Evolutionary conservation across 2,329 filamentous ascomycete species (phyloP).

Genomic region (Chaetothyriales sp.): DNA sequence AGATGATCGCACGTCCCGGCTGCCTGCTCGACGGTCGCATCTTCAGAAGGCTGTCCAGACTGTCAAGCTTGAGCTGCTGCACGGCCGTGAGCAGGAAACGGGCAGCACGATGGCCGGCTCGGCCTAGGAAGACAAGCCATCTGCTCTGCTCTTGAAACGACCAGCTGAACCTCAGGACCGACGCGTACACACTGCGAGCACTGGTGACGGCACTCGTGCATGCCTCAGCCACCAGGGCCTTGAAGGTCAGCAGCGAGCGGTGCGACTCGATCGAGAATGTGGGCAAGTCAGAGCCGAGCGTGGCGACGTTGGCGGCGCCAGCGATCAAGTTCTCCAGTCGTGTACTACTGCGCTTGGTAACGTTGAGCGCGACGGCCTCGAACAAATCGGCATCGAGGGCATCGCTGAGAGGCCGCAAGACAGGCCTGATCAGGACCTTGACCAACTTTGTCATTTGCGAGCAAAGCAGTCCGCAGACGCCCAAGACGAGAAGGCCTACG

Average conservation of each 20-base stretch:
- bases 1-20: not conserved
- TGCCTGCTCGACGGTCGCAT: not conserved
- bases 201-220: not conserved
- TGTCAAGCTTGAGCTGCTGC: not conserved
- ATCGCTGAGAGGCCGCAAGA: slow-evolving; percentile 9
- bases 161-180: not conserved
- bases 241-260: slow-evolving; percentile 36
- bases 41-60: not conserved
- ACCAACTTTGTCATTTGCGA: slow-evolving; percentile 25
- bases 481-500: slow-evolving; percentile 18
- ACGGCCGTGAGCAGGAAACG: not conserved
- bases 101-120: not conserved
- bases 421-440: slow-evolving; percentile 14
- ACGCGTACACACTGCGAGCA: too few species aligned
- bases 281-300: slow-evolving; percentile 47
- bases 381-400: slow-evolving; percentile 8
- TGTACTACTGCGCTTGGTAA: slow-evolving; percentile 14
- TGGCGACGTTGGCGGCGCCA: slow-evolving; percentile 5
- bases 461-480: slow-evolving; percentile 36
- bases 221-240: slow-evolving; percentile 25
- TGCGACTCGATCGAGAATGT: slow-evolving; percentile 67
- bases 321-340: slow-evolving; percentile 15
- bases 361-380: slow-evolving; percentile 10
- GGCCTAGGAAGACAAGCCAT: not conserved
- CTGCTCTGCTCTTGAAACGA: not conserved